These are phyloP conservation scores for Botrytis fragariae DNA, from an alignment of 2,329 filamentous ascomycete genomes.

Conservation along the genomic window DNA sequence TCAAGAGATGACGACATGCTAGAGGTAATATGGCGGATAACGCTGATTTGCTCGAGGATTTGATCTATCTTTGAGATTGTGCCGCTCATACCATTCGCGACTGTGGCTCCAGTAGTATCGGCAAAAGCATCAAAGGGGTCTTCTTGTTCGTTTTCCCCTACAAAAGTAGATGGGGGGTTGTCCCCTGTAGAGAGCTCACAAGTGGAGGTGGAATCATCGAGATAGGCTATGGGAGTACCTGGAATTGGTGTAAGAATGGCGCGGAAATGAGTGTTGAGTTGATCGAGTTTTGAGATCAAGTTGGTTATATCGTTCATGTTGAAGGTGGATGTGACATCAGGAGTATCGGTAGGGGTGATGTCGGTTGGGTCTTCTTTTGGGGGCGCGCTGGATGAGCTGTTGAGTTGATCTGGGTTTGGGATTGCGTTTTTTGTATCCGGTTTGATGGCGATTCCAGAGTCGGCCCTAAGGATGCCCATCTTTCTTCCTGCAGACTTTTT, in stretches of 20 bases:
- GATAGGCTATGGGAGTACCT: not conserved
- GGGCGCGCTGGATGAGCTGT: rapidly evolving
- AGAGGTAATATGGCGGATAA: not conserved
- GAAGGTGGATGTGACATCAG: not conserved
- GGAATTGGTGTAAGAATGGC: not conserved
- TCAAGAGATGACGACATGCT: not conserved
- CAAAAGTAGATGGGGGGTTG: not conserved
- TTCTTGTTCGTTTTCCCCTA: not conserved
- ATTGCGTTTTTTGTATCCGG: not conserved
- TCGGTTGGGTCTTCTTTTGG: not conserved
- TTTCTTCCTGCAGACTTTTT: not conserved
- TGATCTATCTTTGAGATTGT: not conserved
- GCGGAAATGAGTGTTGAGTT: not conserved
- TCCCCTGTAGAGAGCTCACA: not conserved
- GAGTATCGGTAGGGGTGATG: not conserved
- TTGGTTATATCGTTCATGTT: not conserved
- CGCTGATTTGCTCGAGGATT: not conserved
- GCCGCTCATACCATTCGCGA: not conserved
- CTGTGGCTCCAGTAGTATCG: not conserved
- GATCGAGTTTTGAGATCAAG: not conserved
- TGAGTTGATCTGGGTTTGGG: too few species aligned
- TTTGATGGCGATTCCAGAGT: not conserved
- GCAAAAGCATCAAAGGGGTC: not conserved
- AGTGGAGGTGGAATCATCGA: not conserved
- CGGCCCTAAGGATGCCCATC: not conserved